phyloP scores from a whole-genome alignment of 2,329 filamentous ascomycete genomes.

The Hypoxylon sp. region DNA sequence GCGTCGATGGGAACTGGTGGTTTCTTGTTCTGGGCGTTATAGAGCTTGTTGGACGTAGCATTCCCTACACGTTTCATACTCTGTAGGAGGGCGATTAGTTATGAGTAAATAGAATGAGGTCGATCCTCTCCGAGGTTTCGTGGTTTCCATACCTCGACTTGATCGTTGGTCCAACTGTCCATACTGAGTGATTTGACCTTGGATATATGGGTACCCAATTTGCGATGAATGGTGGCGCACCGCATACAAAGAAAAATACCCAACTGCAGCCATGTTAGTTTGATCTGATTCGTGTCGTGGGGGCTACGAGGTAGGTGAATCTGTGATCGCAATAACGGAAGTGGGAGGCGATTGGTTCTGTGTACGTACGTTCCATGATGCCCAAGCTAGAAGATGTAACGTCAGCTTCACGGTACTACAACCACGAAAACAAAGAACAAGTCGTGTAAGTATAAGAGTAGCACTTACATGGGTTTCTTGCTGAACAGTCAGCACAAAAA shows the following conservation, averaged over 20 bases:
- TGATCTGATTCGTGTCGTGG: conserved; percentile 8
- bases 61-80: conserved; percentile 97
- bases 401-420: conserved; percentile 16
- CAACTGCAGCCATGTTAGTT: conserved; percentile 63
- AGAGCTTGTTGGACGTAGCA: conserved; percentile 81
- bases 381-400: conserved; percentile 73
- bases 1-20: conserved; percentile 87
- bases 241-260: conserved; percentile 98
- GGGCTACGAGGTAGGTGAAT: conserved; percentile 1
- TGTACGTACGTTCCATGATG: conserved; percentile 88
- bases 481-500: conserved; percentile 90
- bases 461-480: conserved; percentile 84
- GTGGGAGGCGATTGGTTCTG: conserved; percentile 12
- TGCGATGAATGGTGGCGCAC: conserved; percentile 93
- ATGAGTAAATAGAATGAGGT: conserved; percentile 33
- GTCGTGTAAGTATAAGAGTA: not conserved
- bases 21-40: conserved; percentile 85
- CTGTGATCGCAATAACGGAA: not conserved
- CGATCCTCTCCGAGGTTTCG: not conserved
- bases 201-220: conserved; percentile 95
- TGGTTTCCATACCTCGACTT: conserved; percentile 80
- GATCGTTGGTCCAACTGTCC: conserved; percentile 96
- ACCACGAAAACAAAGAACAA: not conserved
- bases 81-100: too few species aligned
- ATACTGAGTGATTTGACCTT: conserved; percentile 99